These are phyloP conservation scores for Kwoniella bestiolae DNA, from an alignment of 768 basidiomycete species.

Conservation along the genomic window DNA sequence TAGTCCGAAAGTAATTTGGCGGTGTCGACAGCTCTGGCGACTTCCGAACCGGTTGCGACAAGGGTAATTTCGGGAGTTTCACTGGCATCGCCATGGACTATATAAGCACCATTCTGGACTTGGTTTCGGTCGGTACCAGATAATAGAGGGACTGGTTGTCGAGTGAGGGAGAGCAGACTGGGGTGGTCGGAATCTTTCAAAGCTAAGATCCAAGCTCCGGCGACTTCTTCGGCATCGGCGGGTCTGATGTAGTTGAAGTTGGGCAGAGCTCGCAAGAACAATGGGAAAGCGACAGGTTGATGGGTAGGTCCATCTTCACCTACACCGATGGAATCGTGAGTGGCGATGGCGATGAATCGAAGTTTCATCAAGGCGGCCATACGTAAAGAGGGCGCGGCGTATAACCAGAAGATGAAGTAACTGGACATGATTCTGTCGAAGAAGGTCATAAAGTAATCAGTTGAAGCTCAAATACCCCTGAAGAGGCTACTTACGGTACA, in stretches of 20 bases:
- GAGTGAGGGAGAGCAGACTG: conserved; percentile 43
- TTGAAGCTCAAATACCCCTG: background rate
- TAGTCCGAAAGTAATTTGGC: conserved; percentile 36
- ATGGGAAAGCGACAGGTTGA: conserved; percentile 50
- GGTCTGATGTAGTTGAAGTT: conserved; percentile 54
- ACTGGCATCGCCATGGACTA: conserved; percentile 37
- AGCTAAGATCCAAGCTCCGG: conserved; percentile 48
- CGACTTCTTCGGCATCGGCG: conserved; percentile 54
- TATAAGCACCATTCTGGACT: conserved; percentile 48
- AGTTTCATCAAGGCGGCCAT: conserved; percentile 53
- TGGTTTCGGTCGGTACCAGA: conserved; percentile 42
- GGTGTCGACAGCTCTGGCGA: conserved; percentile 46
- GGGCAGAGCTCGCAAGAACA: conserved; percentile 51
- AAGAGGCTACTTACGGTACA: conserved; percentile 43
- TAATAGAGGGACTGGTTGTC: conserved; percentile 53
- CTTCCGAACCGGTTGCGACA: conserved; percentile 53
- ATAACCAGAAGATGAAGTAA: conserved; percentile 58
- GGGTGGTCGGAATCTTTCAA: conserved; percentile 38
- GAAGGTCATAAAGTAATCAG: background rate
- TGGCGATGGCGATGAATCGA: conserved; percentile 56
- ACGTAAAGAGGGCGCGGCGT: conserved; percentile 55
- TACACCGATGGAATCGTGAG: conserved; percentile 55
- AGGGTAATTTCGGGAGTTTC: conserved; percentile 45
- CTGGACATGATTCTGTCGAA: conserved; percentile 50
- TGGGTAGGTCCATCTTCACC: conserved; percentile 57